Base-by-base conservation (phyloP, 768 basidiomycete genomes). In the Cytidiella melzeri region DNA sequence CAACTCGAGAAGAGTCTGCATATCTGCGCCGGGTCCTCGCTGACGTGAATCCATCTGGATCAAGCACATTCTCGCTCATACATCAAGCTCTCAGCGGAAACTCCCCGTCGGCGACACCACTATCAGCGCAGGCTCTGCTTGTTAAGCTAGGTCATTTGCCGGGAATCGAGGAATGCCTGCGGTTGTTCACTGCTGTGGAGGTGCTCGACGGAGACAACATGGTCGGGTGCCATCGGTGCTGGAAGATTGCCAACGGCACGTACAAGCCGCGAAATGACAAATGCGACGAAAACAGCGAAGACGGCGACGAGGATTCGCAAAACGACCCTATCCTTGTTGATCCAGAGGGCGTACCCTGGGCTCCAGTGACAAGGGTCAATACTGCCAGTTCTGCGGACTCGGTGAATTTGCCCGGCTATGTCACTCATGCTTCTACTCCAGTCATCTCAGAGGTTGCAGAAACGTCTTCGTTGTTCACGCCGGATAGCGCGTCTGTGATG, bases 121-220 rank as follows among this genome's bases (percentile, higher is more conserved):
- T 44, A 30, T 48, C 69, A 40, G 67, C 73, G 23, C 63, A 66
- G 40, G 51, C 69, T 40, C 66, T 68, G 52, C 74, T 76, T 65
- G 61, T 77, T 47, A 74, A 73, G 52, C 62, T 67, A 19, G 72
- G 69, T 20, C 73, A 76, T 38, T 68, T 82, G 10, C 73, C 77
- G 5, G 78, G 82, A 0, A 70, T 85, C 23, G 87, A 89, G 58
- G 91, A 93, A 49, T 91, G 88, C 55, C 66, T 95, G 51, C 74
- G 82, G 54, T 74, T 87, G 70, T 98, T 98, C 67, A 96, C 93
- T 0, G 76, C 85, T 3, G 93, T 96, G n/a, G 94, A 98, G 59
- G 79, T 90, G 5, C 69, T 98, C 27, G 89, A 96, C 57, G 92
- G 91, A 0, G 94, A 96, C 58, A 96, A 98, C 58, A 86, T 84